Evolutionary conservation across 2,329 filamentous ascomycete species (phyloP), one percentile per base, ranked within the genome.

Genomic region (Grosmannia serpens): DNA sequence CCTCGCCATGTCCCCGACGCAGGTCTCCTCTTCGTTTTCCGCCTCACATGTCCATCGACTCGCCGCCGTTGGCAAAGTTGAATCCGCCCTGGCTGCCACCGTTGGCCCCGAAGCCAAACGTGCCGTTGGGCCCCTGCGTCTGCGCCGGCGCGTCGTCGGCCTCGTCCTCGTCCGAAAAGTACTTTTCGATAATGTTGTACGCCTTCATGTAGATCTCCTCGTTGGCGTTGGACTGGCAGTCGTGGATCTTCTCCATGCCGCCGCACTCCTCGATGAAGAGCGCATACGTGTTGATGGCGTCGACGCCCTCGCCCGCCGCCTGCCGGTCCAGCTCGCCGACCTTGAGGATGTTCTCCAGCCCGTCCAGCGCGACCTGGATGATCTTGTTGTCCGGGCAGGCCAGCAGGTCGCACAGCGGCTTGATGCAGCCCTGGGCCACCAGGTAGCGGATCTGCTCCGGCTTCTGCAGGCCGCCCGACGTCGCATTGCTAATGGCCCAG

Each of bases 161-260:
- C 70, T 95, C 94, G 58, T 97, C 94, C 66, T 99, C 94, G 69
- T 99, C 94, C 0, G 91, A 96, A 79, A 99, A 99, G 83, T 99
- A 99, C 80, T 96, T 96, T 82, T 99, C 94, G 66, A 99, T 99
- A 75, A 99, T 99, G 82, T 95, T 97, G 82, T 97, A 99, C 0
- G 94, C 94, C 85, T 99, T 99, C 92, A 99, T 97, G 82, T 99
- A 99, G 67, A 99, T 99, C 77, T 99, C 94, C 77, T 99, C 94
- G 76, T 99, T 99, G 78, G 92, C 92, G 69, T 99, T 99, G 79
- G 95, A 96, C 80, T 99, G 94, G 83, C 94, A 97, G 67, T 97
- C 92, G 77, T 99, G 94, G 67, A 99, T 97, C 86, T 97, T 97
- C 80, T 97, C 94, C 94, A 99, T 99, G 65, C 94, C 94, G 69